Percentiles rank a stretch among this genome's conserved stretches.
Evolutionary conservation across 139 green algal genomes (phyloP).

Genomic region (Chlamydomonas sp.): DNA sequence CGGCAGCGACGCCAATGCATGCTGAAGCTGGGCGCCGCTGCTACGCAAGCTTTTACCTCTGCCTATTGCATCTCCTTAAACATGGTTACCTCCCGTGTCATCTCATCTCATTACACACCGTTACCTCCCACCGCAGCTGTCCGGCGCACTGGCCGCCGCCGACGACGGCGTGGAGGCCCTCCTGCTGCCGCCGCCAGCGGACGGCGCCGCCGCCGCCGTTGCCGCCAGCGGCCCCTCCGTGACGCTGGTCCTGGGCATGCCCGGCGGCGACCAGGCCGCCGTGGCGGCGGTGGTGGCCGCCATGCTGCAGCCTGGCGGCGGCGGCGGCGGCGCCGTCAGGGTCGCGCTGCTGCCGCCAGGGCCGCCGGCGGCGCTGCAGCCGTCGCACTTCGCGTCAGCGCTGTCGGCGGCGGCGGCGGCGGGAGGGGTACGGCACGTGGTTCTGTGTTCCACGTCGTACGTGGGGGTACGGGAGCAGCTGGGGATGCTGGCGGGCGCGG

Average conservation of each 20-base stretch:
- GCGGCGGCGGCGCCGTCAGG: neutral
- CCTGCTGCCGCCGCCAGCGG: neutral
- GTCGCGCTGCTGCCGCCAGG: slow-evolving; percentile 17
- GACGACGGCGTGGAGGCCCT: slow-evolving; percentile 4
- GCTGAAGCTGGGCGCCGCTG: too few relatives aligned
- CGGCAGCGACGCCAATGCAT: too few relatives aligned
- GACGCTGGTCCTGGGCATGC: slow-evolving; percentile 26
- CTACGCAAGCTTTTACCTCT: too few relatives aligned
- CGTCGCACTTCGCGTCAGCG: neutral
- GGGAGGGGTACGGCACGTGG: slow-evolving; percentile 3
- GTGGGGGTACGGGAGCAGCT: neutral
- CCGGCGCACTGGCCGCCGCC: neutral
- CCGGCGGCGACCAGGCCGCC: slow-evolving; percentile 5
- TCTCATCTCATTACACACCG: neutral
- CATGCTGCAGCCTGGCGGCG: neutral
- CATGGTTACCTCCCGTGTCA: neutral
- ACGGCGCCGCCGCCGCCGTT: neutral
- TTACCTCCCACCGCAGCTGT: neutral
- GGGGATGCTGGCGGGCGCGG: slow-evolving; percentile 14
- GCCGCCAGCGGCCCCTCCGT: neutral
- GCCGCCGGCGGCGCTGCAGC: neutral
- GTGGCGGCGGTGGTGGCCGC: slow-evolving; percentile 5
- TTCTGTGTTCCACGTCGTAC: slow-evolving; percentile 1
- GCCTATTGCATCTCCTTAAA: neutral
- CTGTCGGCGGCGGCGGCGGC: neutral